Percentiles rank a stretch among this genome's conserved stretches.
phyloP scores from a whole-genome alignment of 768 basidiomycete species.

The Phanerodontia chrysosporium region DNA sequence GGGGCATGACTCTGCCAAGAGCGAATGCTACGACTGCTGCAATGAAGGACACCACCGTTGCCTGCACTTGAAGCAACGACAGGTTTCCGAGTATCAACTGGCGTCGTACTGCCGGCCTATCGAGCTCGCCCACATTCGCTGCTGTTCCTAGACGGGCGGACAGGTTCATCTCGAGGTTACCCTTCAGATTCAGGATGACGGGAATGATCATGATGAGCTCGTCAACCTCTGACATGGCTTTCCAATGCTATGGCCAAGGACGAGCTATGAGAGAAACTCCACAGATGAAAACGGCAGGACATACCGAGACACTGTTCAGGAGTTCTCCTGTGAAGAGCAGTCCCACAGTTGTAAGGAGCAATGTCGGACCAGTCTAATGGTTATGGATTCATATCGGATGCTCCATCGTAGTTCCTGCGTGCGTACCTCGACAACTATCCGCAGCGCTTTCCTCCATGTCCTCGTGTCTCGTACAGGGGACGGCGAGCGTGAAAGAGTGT shows the following conservation, averaged over 20 bases:
- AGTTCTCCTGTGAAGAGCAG: constrained; percentile 89
- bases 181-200: constrained; percentile 91
- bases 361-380: constrained; percentile 76
- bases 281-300: constrained; percentile 1
- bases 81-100: constrained; percentile 78
- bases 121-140: constrained; percentile 90
- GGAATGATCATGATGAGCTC: constrained; percentile 97
- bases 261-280: not conserved
- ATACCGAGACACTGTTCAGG: constrained; percentile 79
- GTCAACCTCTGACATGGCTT: constrained; percentile 83
- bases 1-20: constrained; percentile 61
- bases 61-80: constrained; percentile 88
- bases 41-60: constrained; percentile 81
- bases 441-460: constrained; percentile 52
- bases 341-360: constrained; percentile 79
- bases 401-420: not conserved
- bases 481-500: constrained; percentile 19
- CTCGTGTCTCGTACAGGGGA: constrained; percentile 3
- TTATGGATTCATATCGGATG: not conserved
- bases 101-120: constrained; percentile 58
- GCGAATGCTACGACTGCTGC: constrained; percentile 76
- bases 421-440: constrained; percentile 68
- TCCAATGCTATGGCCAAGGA: constrained; percentile 59
- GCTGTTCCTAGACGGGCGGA: constrained; percentile 94
- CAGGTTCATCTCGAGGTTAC: constrained; percentile 99